Conservation (phyloP, 768 basidiomycete species). For the Vishniacozyma victoriae region DNA sequence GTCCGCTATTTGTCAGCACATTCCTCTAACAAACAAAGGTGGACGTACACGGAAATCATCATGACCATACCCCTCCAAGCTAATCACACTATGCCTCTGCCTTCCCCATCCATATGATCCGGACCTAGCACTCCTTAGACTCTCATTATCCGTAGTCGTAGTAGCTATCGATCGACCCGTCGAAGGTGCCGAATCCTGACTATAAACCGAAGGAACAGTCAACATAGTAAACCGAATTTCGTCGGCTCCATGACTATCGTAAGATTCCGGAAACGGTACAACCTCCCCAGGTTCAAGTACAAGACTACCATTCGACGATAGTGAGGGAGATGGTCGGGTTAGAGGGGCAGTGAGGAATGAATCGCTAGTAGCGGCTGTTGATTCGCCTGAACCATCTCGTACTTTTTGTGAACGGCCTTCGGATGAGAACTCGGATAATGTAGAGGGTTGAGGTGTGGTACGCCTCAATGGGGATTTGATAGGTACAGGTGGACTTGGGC, state of each 20-base stretch:
- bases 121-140: slow-evolving; percentile 3
- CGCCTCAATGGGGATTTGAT: slow-evolving; percentile 28
- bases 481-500: slow-evolving; percentile 35
- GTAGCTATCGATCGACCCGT: not conserved
- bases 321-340: too few relatives aligned
- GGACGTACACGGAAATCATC: too few relatives aligned
- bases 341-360: too few relatives aligned
- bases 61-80: too few relatives aligned
- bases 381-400: slow-evolving; percentile 10
- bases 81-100: not conserved
- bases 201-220: slow-evolving; percentile 19
- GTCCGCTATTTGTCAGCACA: slow-evolving; percentile 2
- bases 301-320: too few relatives aligned
- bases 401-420: slow-evolving; percentile 1
- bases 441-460: slow-evolving; percentile 14
- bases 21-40: too few relatives aligned
- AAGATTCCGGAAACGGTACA: too few relatives aligned
- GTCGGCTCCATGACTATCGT: too few relatives aligned
- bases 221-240: slow-evolving; percentile 25
- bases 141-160: not conserved
- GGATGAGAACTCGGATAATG: too few relatives aligned
- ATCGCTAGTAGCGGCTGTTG: slow-evolving; percentile 6
- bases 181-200: slow-evolving; percentile 21
- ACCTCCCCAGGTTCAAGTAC: too few relatives aligned
- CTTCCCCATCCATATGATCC: not conserved